phyloP scores from a whole-genome alignment of 2,329 filamentous ascomycete genomes.

The Calonectria ilicicola region DNA sequence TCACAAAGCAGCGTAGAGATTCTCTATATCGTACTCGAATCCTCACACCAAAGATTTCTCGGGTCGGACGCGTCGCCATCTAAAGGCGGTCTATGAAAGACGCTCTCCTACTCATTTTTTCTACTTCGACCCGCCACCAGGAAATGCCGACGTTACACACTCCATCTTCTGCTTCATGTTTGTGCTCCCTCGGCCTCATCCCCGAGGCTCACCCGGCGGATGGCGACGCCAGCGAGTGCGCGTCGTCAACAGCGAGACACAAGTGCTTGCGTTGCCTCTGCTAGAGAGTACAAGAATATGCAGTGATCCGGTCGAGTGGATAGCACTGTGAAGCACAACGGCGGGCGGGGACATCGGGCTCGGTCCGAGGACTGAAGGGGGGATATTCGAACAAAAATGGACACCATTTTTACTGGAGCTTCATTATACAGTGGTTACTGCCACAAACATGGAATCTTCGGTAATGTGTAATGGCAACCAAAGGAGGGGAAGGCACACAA shows the following conservation, averaged over 20 bases:
- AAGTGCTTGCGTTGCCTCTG: slow-evolving; percentile 17
- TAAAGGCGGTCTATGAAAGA: slow-evolving; percentile 12
- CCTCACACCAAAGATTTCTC: background rate
- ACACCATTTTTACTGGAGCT: background rate
- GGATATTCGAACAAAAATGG: background rate
- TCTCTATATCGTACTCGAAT: background rate
- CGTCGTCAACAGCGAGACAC: background rate
- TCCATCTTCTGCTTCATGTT: background rate
- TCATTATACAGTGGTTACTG: background rate
- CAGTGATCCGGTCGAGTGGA: background rate
- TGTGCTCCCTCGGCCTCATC: slow-evolving; percentile 6
- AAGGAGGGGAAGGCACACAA: background rate
- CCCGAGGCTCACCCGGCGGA: slow-evolving; percentile 18
- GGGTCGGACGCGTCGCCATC: background rate
- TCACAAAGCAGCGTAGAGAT: background rate
- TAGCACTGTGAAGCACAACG: slow-evolving; percentile 4
- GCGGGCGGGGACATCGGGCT: background rate
- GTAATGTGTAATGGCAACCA: background rate
- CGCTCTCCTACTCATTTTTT: background rate
- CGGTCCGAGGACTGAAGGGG: slow-evolving; percentile 4
- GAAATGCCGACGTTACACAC: slow-evolving; percentile 23
- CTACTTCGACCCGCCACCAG: background rate
- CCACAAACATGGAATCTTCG: background rate
- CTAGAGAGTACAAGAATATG: background rate
- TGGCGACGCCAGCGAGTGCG: background rate